These are phyloP conservation scores for Phytophthora tentaculata DNA, from an alignment of 352 stramenopile species.

Conservation along the genomic window DNA sequence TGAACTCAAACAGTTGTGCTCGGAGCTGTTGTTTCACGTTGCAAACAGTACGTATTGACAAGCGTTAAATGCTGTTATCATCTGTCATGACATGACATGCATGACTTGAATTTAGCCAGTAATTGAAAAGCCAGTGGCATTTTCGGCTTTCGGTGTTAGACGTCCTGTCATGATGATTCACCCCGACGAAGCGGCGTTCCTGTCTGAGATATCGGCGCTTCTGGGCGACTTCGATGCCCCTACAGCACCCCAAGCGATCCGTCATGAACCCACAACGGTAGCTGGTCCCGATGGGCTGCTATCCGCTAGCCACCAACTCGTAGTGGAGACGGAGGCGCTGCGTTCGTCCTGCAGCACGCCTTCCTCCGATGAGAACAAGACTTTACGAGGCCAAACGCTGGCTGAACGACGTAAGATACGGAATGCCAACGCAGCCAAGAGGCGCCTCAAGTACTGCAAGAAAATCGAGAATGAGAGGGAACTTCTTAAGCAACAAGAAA, in stretches of 20 bases:
- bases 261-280: neutral
- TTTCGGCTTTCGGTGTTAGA: too few species aligned
- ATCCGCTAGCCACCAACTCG: slow-evolving; percentile 13
- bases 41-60: too few species aligned
- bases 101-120: too few species aligned
- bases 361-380: neutral
- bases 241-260: neutral
- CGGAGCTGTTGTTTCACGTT: too few species aligned
- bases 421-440: slow-evolving; percentile 21
- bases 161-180: neutral
- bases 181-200: neutral
- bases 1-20: too few species aligned
- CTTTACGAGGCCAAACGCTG: neutral
- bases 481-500: slow-evolving; percentile 4
- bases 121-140: too few species aligned
- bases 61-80: too few species aligned
- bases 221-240: neutral
- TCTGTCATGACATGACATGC: too few species aligned
- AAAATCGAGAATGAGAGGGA: slow-evolving; percentile 18
- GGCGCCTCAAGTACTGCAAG: slow-evolving; percentile 19
- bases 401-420: slow-evolving; percentile 3
- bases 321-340: slow-evolving; percentile 20
- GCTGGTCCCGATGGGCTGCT: slow-evolving; percentile 1
- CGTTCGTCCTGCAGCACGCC: slow-evolving; percentile 6
- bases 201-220: slow-evolving; percentile 15